Base-by-base conservation (phyloP, 345 rosid species). In the Lagerstroemia speciosa region DNA sequence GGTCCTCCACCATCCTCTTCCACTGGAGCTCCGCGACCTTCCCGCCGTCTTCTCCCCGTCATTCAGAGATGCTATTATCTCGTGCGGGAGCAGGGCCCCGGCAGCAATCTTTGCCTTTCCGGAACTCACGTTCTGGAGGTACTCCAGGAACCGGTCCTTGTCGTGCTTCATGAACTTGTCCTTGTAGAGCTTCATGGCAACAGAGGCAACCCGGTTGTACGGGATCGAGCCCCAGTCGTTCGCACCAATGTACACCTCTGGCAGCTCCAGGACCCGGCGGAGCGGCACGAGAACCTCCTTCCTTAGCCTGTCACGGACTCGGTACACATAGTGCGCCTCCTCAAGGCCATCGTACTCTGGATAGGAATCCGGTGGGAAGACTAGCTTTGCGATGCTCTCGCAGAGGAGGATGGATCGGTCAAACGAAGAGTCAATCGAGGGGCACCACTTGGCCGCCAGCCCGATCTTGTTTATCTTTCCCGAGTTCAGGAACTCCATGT, bases 381-480 rank as follows among this genome's bases (percentile, higher is more conserved):
- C 45, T 55, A 65, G 86, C 26, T 76, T 82, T 0, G 85, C 89
- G 16, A 89, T 83, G 72, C 87, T 78, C 73, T 86, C 93, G 63
- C 91, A 84, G 2, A 87, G 67, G 73, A 87, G 69, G 0, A 81
- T 78, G 0, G 80, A 72, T 31, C 40, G 58, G 76, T 88, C 92
- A 26, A 83, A 88, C 0, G 90, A 81, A 1, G 87, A 85, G 29
- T 85, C 87, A 0, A 85, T 65, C 0, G 87, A 90, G 0, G 92
- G 90, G 31, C 92, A 88, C 90, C 96, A 90, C 37, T 90, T 88
- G 0, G 90, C 90, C 0, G 93, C 91, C 0, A 90, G 82, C 67
- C 89, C 78, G 37, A 88, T 50, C 65, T 83, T 81, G 37, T n/a
- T 71, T 0, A 68, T 6, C 20, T 77, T 62, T 0, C 79, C 81